These are phyloP conservation scores for Amniculicola lignicola DNA, from an alignment of 495 filamentous ascomycete genomes.

Conservation along the genomic window DNA sequence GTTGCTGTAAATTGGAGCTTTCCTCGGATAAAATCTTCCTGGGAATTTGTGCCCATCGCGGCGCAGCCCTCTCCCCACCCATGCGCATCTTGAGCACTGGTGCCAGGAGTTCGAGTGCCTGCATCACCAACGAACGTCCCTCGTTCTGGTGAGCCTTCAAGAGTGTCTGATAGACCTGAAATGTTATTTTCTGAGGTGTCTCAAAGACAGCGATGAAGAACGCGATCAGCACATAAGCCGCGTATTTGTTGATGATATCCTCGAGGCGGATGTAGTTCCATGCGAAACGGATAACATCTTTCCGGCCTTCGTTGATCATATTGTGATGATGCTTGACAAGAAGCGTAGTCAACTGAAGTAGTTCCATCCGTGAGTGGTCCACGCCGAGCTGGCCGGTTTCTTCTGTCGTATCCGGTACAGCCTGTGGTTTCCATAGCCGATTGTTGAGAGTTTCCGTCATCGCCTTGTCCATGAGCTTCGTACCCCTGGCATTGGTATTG, in stretches of 20 bases:
- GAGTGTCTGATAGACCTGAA: slow-evolving; percentile 86
- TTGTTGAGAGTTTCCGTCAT: slow-evolving; percentile 89
- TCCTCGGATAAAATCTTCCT: slow-evolving; percentile 91
- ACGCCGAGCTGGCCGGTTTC: slow-evolving; percentile 82
- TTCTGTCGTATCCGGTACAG: slow-evolving; percentile 73
- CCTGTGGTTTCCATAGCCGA: slow-evolving; percentile 88
- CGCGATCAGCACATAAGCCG: slow-evolving; percentile 92
- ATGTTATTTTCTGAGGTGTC: slow-evolving; percentile 91
- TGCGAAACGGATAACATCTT: slow-evolving; percentile 97
- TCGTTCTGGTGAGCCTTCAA: slow-evolving; percentile 93
- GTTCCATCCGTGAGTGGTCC: slow-evolving; percentile 93
- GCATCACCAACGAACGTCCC: slow-evolving; percentile 85
- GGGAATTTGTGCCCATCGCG: slow-evolving; percentile 86
- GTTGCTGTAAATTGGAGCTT: slow-evolving; percentile 92
- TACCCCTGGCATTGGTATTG: slow-evolving; percentile 52
- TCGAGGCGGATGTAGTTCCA: slow-evolving; percentile 98
- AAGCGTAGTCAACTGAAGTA: slow-evolving; percentile 89
- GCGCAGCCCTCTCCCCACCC: slow-evolving; percentile 51
- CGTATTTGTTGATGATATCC: slow-evolving; percentile 98
- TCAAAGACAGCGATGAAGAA: slow-evolving; percentile 98
- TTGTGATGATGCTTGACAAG: slow-evolving; percentile 88
- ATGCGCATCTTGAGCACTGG: slow-evolving; percentile 83
- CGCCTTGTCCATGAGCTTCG: slow-evolving; percentile 77
- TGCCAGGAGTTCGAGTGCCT: slow-evolving; percentile 89
- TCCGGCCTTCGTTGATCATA: slow-evolving; percentile 82